These are phyloP conservation scores for Solanum chiquidenum DNA, from an alignment of 257 asterid genomes.

Conservation along the genomic window DNA sequence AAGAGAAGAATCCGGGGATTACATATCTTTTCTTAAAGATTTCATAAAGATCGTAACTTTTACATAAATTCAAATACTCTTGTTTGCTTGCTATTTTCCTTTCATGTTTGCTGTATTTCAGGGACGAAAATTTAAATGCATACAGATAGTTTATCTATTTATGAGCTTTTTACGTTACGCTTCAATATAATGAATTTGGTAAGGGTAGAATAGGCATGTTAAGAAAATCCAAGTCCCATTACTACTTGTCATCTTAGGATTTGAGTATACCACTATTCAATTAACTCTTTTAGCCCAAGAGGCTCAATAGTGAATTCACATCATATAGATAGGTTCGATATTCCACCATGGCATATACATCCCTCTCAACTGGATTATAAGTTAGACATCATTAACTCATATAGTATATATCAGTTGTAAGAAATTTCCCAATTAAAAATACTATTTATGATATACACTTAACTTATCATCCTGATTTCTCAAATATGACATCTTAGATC, in stretches of 20 bases:
- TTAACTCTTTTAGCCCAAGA: neutral
- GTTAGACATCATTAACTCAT: neutral
- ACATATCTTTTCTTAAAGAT: neutral
- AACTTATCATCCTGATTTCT: neutral
- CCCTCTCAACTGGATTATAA: neutral
- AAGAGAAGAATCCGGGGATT: neutral
- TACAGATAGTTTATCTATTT: too few species aligned
- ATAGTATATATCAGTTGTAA: neutral
- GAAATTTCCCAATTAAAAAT: neutral
- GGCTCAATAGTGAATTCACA: too few species aligned
- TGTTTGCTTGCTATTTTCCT: neutral
- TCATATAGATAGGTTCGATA: too few species aligned
- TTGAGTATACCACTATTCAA: neutral
- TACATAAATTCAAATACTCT: too few species aligned
- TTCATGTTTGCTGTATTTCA: neutral
- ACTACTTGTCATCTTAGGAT: neutral
- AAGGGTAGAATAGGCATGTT: too few species aligned
- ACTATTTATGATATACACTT: neutral
- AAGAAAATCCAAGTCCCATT: neutral
- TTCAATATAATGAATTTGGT: too few species aligned
- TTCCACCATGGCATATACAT: too few species aligned
- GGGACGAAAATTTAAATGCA: neutral
- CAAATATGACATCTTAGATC: too few species aligned
- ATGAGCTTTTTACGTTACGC: too few species aligned
- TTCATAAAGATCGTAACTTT: too few species aligned